Evolutionary conservation across 495 filamentous ascomycete species (phyloP), one percentile per base, ranked within the genome.

Genomic region (Geoglossum glabrum): DNA sequence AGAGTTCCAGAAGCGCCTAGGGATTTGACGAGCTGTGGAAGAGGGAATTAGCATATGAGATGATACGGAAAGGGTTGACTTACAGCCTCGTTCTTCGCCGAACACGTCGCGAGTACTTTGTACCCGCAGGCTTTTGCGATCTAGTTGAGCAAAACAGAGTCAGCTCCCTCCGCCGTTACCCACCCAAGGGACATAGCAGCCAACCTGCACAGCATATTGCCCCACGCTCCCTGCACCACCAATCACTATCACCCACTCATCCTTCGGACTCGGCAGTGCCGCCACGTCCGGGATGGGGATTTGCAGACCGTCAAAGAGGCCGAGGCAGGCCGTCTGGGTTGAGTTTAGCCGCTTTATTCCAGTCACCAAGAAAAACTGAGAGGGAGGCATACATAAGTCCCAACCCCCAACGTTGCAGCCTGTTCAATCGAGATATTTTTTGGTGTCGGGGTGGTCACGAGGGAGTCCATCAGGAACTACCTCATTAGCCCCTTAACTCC

Each of bases 151-250:
- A 40, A 40, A 40, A 9, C 36, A 40, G 8, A 40, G 31, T 45
- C 40, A 5, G 17, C 13, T 28, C 1, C 40, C 11, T 19, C 27
- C 25, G 26, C n/a, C 4, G 5, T 1, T 3, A 7, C 4, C 3
- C 1, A 0, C 26, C 30, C 0, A 28, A 19, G n/a, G n/a, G 17
- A 36, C 10, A 31, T 50, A 47, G 43, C 21, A 4, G 31, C 28
- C 17, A 40, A 67, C 61, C 62, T 73, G 70, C 0, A 69, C 64
- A 0, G 63, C 66, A 47, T 63, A 73, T 62, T 72, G 69, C 0
- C 73, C 73, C 5, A 76, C 72, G 17, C 61, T 67, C 19, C 73
- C 69, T 26, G 68, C 66, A 0, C 68, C 72, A 1, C 73, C 73
- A 50, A 74, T 62, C 25, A 75, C 63, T 13, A 75, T 57, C 11